phyloP scores from a whole-genome alignment of 1,284 basidiomycete genomes.

The Puccinia coronata region DNA sequence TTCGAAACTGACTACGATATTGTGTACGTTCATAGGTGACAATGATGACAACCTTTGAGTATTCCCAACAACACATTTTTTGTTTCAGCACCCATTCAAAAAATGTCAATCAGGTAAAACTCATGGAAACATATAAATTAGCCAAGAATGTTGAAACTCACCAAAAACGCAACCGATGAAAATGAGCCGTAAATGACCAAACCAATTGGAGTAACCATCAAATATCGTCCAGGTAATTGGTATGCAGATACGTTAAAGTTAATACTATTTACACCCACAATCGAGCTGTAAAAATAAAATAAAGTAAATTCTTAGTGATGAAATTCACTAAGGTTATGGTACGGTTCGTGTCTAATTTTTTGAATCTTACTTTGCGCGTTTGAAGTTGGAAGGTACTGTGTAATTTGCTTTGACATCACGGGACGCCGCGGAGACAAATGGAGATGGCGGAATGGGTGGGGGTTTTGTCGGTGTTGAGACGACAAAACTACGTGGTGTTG shows the following conservation, averaged over 20 bases:
- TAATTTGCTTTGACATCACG: background rate
- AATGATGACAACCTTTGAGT: slow-evolving; percentile 23
- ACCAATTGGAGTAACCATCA: slow-evolving; percentile 31
- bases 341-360: background rate
- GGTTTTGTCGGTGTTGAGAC: background rate
- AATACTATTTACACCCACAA: background rate
- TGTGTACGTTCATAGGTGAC: slow-evolving; percentile 23
- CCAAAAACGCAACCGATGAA: background rate
- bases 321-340: too few species aligned
- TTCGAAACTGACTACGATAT: slow-evolving; percentile 32
- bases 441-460: background rate
- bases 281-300: background rate
- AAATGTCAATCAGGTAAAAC: too few species aligned
- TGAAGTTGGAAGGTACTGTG: background rate
- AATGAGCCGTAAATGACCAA: slow-evolving; percentile 9
- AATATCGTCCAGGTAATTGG: slow-evolving; percentile 25
- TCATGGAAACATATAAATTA: too few species aligned
- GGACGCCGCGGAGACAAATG: background rate
- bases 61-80: too few species aligned
- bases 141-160: background rate
- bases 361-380: background rate
- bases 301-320: background rate
- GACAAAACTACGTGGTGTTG: too few species aligned
- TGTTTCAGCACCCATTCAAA: too few species aligned
- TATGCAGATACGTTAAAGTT: slow-evolving; percentile 5